A percentile compares a stretch with the other conserved stretches of the same genome.
These are phyloP conservation scores for Colletotrichum sp. DNA, from an alignment of 2,329 filamentous ascomycete species.

Conservation along the genomic window DNA sequence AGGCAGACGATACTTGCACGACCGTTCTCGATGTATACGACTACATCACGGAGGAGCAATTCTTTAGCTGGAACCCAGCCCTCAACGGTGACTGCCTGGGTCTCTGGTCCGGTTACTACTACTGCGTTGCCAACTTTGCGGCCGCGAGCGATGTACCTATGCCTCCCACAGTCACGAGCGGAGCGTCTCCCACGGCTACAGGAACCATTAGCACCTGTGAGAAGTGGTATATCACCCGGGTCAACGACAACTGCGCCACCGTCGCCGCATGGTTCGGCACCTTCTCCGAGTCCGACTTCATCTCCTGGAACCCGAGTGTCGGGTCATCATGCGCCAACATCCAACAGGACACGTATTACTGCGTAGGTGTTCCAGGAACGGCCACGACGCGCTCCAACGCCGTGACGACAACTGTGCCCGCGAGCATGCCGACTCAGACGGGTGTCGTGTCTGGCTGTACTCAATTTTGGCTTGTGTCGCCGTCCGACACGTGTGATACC, in stretches of 20 bases:
- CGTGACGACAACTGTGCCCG: background rate
- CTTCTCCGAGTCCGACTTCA: background rate
- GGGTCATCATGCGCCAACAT: background rate
- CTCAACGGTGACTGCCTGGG: constrained; percentile 27
- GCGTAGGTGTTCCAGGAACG: background rate
- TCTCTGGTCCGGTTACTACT: constrained; percentile 25
- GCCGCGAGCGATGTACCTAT: background rate
- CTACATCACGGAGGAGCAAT: constrained; percentile 26
- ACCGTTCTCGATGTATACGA: constrained; percentile 10
- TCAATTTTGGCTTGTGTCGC: constrained; percentile 11
- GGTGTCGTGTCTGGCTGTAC: constrained; percentile 8
- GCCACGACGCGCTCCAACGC: background rate
- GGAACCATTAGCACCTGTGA: background rate
- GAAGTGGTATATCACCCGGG: background rate
- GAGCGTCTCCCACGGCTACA: background rate
- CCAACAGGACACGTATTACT: background rate
- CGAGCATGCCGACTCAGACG: background rate
- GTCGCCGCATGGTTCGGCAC: background rate
- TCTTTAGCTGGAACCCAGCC: constrained; percentile 30
- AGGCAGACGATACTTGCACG: constrained; percentile 14
- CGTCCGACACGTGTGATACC: background rate
- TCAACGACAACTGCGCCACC: background rate
- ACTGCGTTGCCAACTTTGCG: constrained; percentile 22
- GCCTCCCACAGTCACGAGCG: background rate
- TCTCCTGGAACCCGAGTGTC: background rate